Percentiles rank a stretch among this genome's conserved stretches.
Conservation (phyloP, 495 filamentous ascomycete species). For the Stereocaulon alpinum region DNA sequence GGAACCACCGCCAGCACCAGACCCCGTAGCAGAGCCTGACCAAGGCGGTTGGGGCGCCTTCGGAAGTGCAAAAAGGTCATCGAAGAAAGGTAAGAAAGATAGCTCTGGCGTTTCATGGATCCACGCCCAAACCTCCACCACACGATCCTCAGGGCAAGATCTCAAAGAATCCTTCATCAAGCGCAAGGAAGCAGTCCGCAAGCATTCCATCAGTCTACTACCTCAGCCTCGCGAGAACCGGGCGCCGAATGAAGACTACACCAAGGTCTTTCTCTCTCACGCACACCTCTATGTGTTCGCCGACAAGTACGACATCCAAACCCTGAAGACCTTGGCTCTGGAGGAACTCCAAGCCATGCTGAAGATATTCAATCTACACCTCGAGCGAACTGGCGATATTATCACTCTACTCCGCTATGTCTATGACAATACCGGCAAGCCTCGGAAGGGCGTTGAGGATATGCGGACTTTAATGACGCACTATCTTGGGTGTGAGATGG, state of each 20-base stretch:
- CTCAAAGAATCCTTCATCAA: slow-evolving; percentile 11
- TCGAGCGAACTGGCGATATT: slow-evolving; percentile 21
- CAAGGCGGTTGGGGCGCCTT: too few relatives aligned
- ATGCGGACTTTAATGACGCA: slow-evolving; percentile 24
- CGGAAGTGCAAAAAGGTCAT: not conserved
- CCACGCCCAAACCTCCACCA: too few relatives aligned
- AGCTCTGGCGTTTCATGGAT: too few relatives aligned
- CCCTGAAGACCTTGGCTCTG: slow-evolving; percentile 25
- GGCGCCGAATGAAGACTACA: slow-evolving; percentile 26
- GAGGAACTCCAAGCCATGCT: slow-evolving; percentile 29
- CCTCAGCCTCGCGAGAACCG: slow-evolving; percentile 10
- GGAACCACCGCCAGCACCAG: not conserved
- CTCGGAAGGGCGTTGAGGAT: slow-evolving; percentile 4
- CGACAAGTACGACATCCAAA: slow-evolving; percentile 27
- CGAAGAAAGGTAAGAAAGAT: not conserved
- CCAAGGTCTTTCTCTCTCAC: slow-evolving; percentile 30
- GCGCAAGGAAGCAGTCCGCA: not conserved
- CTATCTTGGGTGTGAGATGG: slow-evolving; percentile 26
- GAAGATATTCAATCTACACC: slow-evolving; percentile 23
- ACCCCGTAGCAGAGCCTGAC: not conserved
- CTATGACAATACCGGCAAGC: slow-evolving; percentile 22
- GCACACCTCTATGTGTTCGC: slow-evolving; percentile 30
- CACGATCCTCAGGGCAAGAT: not conserved
- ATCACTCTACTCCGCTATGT: slow-evolving; percentile 28
- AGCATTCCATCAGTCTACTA: not conserved